These are phyloP conservation scores for Moniliophthora roreri DNA, from an alignment of 1,284 basidiomycete genomes.

Conservation along the genomic window DNA sequence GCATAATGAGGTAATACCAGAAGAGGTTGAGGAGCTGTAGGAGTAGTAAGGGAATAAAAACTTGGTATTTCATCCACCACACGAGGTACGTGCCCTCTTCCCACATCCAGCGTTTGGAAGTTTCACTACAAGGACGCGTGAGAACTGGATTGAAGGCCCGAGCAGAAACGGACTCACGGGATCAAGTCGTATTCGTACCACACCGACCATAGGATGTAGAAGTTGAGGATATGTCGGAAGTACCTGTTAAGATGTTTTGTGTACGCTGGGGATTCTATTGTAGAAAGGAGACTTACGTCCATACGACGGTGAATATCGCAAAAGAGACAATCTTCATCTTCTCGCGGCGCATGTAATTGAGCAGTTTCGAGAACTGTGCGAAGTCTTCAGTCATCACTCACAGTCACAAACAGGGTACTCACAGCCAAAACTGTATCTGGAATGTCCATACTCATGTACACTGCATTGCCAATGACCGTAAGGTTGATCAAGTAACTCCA, in stretches of 20 bases:
- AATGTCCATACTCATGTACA: constrained; percentile 97
- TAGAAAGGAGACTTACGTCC: constrained; percentile 67
- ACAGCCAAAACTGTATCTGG: constrained; percentile 90
- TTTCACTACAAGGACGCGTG: constrained; percentile 41
- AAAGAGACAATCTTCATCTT: constrained; percentile 68
- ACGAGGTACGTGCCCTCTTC: constrained; percentile 70
- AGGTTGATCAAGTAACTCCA: constrained; percentile 88
- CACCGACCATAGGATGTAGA: constrained; percentile 86
- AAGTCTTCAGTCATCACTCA: background rate
- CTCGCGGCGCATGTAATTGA: constrained; percentile 83
- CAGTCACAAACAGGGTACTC: constrained; percentile 31
- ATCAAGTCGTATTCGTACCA: constrained; percentile 80
- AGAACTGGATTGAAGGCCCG: background rate
- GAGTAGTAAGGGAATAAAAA: constrained; percentile 73
- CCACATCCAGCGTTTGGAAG: constrained; percentile 60
- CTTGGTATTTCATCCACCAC: constrained; percentile 82
- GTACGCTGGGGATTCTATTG: background rate
- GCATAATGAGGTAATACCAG: constrained; percentile 85
- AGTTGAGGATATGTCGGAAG: constrained; percentile 93
- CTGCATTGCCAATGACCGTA: constrained; percentile 89
- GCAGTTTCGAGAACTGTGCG: constrained; percentile 73
- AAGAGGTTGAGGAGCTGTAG: constrained; percentile 87
- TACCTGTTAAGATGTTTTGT: constrained; percentile 55
- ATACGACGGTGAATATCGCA: constrained; percentile 67
- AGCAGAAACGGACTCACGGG: constrained; percentile 57